Percentiles rank a stretch among this genome's conserved stretches.
These are phyloP conservation scores for Halophytophthora polymorphica DNA, from an alignment of 352 stramenopile species.

Conservation along the genomic window DNA sequence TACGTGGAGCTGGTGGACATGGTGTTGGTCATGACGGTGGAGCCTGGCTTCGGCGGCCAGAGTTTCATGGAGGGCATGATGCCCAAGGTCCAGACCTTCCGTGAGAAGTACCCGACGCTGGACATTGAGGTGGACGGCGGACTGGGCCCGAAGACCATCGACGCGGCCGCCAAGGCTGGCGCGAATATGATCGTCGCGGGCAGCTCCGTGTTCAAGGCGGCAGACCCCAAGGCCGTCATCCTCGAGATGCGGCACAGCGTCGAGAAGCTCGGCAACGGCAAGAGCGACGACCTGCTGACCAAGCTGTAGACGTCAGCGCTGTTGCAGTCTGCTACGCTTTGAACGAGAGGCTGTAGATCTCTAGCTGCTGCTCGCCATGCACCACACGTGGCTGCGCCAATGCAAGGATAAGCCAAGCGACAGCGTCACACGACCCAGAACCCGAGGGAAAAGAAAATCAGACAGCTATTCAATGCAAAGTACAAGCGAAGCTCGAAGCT, in stretches of 20 bases:
- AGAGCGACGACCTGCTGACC: conserved; percentile 56
- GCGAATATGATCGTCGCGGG: conserved; percentile 98
- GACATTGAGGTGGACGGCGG: conserved; percentile 98
- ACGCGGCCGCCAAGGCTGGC: conserved; percentile 90
- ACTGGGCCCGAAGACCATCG: conserved; percentile 92
- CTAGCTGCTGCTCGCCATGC: background rate
- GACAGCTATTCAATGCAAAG: conserved; percentile 27
- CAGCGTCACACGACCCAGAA: conserved; percentile 11
- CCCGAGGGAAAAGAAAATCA: too few species aligned
- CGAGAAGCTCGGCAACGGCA: conserved; percentile 75
- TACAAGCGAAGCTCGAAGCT: conserved; percentile 26
- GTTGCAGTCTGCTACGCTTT: background rate
- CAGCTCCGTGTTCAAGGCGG: conserved; percentile 91
- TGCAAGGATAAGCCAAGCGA: conserved; percentile 2
- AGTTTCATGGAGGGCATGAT: conserved; percentile 97
- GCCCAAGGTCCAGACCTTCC: conserved; percentile 89
- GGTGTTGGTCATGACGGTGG: conserved; percentile 98
- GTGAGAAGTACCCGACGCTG: conserved; percentile 89
- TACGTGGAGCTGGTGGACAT: conserved; percentile 91
- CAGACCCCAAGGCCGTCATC: conserved; percentile 69
- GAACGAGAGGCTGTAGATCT: background rate
- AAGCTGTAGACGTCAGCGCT: conserved; percentile 25
- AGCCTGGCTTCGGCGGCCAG: conserved; percentile 97
- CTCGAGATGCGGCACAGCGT: conserved; percentile 81
- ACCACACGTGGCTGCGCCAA: background rate